These are phyloP conservation scores for Botrytis tulipae DNA, from an alignment of 2,329 filamentous ascomycete genomes.

Conservation along the genomic window DNA sequence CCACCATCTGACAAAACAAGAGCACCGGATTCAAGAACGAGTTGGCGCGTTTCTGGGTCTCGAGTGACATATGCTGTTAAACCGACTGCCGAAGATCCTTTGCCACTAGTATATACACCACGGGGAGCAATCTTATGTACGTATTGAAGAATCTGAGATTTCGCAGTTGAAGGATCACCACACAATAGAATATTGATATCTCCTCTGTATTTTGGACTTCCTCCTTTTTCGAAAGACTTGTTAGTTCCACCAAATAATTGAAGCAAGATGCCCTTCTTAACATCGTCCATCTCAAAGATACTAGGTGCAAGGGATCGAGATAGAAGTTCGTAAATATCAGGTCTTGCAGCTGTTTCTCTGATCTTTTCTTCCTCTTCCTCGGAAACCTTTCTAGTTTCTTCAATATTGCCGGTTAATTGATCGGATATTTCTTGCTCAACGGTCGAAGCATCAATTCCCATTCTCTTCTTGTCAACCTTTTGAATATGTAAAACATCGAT, in stretches of 20 bases:
- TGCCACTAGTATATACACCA: slow-evolving; percentile 74
- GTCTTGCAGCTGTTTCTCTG: slow-evolving; percentile 70
- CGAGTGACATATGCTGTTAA: slow-evolving; percentile 75
- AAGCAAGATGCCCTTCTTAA: slow-evolving; percentile 96
- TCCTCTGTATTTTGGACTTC: slow-evolving; percentile 90
- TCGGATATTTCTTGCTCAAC: slow-evolving; percentile 72
- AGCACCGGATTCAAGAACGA: slow-evolving; percentile 73
- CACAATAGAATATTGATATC: slow-evolving; percentile 97
- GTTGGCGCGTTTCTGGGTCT: slow-evolving; percentile 69
- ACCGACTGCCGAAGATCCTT: slow-evolving; percentile 73
- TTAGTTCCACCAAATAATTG: slow-evolving; percentile 97
- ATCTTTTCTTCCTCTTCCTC: slow-evolving; percentile 91
- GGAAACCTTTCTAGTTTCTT: slow-evolving; percentile 79
- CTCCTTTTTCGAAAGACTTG: slow-evolving; percentile 95
- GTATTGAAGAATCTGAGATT: slow-evolving; percentile 91
- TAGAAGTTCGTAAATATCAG: slow-evolving; percentile 91
- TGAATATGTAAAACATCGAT: slow-evolving; percentile 94
- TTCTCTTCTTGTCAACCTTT: slow-evolving; percentile 91
- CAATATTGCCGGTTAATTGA: slow-evolving; percentile 63
- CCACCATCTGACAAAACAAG: slow-evolving; percentile 72
- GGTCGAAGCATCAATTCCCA: slow-evolving; percentile 88
- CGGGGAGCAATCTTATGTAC: slow-evolving; percentile 97
- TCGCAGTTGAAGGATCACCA: slow-evolving; percentile 93
- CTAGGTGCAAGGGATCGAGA: slow-evolving; percentile 89
- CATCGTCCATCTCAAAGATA: slow-evolving; percentile 96